Evolutionary conservation across 495 filamentous ascomycete genomes (phyloP).

Genomic region (Talaromyces adpressus): DNA sequence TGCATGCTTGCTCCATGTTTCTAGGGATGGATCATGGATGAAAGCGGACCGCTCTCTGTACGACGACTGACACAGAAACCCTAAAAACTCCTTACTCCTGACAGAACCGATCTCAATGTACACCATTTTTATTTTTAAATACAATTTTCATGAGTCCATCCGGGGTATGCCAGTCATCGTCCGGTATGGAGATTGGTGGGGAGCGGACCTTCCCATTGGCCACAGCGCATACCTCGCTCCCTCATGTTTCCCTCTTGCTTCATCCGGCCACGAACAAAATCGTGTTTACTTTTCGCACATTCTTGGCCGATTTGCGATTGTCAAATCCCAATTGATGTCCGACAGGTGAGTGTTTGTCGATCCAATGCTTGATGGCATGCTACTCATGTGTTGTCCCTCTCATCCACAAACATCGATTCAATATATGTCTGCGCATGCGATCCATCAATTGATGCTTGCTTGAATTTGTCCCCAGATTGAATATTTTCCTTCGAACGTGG

Average conservation of each 20-base stretch:
- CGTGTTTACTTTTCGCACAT: not conserved
- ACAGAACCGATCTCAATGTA: not conserved
- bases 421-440: not conserved
- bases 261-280: not conserved
- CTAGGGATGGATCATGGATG: not conserved
- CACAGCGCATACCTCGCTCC: not conserved
- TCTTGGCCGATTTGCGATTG: not conserved
- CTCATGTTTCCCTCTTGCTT: not conserved
- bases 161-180: conserved; percentile 1
- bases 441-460: no score
- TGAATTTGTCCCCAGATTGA: not conserved
- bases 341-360: not conserved
- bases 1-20: not conserved
- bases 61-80: not conserved
- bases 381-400: not conserved
- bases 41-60: not conserved
- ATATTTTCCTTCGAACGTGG: not conserved
- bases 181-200: conserved; percentile 2
- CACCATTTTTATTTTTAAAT: not conserved
- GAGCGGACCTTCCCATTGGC: not conserved
- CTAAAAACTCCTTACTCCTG: not conserved
- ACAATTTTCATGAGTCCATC: not conserved
- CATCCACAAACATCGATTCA: not conserved
- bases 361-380: not conserved
- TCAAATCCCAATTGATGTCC: not conserved